Base-by-base conservation (phyloP, 768 basidiomycete genomes). In the Tylopilus sp. region DNA sequence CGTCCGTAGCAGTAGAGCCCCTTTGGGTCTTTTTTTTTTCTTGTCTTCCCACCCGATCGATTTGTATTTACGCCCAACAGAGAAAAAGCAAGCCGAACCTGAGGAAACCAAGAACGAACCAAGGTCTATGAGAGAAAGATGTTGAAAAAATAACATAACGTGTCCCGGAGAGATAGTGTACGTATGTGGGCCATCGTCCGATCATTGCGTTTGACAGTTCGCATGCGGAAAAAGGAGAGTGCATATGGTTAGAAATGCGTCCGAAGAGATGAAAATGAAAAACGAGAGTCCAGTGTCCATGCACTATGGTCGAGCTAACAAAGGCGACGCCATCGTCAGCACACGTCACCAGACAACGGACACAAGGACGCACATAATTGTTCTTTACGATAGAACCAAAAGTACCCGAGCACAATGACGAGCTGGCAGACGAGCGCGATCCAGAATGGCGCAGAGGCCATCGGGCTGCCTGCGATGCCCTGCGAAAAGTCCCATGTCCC, bases 301-400 rank as follows among this genome's bases (percentile, higher is more conserved):
- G 21, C 51, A 26, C 26, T 9, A 58, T 41, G 57, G 57, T 20
- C 57, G 57, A 9, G 57, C 57, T 58, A 13, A 8, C 21, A 33
- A 30, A 15, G 15, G 9, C 6, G 22, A 10, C 20, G 2, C 13
- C n/a, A n/a, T n/a, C n/a, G 41, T 52, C 52, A 52, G n/a, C 30
- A 26, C 30, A 21, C 26, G 8, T 20, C 22, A n/a, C 6, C 2
- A 4, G 18, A 6, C 4, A 35, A 18, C 11, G 10, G 6, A 22
- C 2, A 10, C 25, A n/a, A 13, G 42, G 31, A 44, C 87, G 47
- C 66, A 88, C 88, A 70, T 53, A 95, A 80, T 68, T 95, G 93
- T 71, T 95, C 93, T 73, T 91, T 93, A 69, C 93, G 84, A 72
- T 95, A 95, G 81, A 95, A 95, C 90, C 90, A 90, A 76, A 94